Conservation (phyloP, 2,329 filamentous ascomycete species). For the Leptosphaerulina australis region DNA sequence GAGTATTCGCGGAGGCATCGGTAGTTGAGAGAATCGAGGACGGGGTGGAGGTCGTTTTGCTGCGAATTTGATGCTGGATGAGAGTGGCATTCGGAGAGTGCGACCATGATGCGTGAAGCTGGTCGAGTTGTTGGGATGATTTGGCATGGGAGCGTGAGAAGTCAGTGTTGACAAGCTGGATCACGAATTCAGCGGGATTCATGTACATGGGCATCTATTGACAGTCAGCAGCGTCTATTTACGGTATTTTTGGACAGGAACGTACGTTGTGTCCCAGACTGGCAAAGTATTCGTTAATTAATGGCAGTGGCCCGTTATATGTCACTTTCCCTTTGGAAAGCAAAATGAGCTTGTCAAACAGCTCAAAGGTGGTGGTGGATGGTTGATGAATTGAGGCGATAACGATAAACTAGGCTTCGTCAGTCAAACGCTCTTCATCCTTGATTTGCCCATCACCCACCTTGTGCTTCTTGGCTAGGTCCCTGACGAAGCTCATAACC, state of each 20-base stretch:
- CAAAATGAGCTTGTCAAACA: constrained; percentile 80
- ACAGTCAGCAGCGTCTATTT: background rate
- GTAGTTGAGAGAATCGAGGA: background rate
- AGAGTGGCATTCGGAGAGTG: constrained; percentile 51
- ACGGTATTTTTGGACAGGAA: background rate
- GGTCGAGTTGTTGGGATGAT: constrained; percentile 57
- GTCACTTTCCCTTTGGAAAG: constrained; percentile 73
- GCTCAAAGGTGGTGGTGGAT: constrained; percentile 76
- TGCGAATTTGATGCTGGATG: constrained; percentile 35
- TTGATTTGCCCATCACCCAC: constrained; percentile 48
- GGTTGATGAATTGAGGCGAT: constrained; percentile 87
- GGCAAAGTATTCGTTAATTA: constrained; percentile 68
- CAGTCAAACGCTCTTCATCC: background rate
- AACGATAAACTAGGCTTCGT: constrained; percentile 64
- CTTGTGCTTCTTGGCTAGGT: constrained; percentile 69
- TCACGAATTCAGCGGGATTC: constrained; percentile 80
- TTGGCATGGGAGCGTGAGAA: constrained; percentile 63
- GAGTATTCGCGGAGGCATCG: constrained; percentile 49
- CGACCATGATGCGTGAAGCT: constrained; percentile 63
- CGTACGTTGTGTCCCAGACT: constrained; percentile 57
- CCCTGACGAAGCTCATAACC: constrained; percentile 74
- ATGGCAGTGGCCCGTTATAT: constrained; percentile 70
- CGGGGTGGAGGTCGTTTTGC: background rate
- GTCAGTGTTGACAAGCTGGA: constrained; percentile 80
- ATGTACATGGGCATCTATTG: constrained; percentile 69